A percentile compares a stretch with the other conserved stretches of the same genome.
Conservation (phyloP, 331 rosid genomes). For the Pyrus hybrid region DNA sequence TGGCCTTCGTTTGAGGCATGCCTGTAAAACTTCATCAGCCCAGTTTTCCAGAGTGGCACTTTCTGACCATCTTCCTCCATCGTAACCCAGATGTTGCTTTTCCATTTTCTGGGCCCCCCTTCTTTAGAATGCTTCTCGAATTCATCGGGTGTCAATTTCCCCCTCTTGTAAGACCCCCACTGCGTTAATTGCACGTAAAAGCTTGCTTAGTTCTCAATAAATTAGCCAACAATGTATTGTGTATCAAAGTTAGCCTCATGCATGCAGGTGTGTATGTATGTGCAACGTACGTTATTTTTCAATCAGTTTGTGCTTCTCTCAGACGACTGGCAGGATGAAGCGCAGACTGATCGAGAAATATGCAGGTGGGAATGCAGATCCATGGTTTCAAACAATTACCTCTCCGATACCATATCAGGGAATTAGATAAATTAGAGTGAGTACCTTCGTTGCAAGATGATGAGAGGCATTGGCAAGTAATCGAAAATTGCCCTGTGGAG, state of each 20-base stretch:
- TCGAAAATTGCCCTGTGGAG: conserved; percentile 20
- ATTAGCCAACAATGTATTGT: neutral
- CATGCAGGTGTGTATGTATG: neutral
- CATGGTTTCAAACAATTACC: neutral
- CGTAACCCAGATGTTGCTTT: conserved; percentile 30
- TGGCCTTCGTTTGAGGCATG: conserved; percentile 20
- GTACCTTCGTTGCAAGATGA: conserved; percentile 17
- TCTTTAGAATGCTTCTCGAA: conserved; percentile 42
- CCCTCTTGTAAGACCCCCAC: neutral
- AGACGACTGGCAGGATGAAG: too few relatives aligned
- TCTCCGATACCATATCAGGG: neutral
- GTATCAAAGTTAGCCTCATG: neutral
- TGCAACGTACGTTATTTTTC: too few relatives aligned
- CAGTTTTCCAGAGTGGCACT: conserved; percentile 19
- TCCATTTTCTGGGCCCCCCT: conserved; percentile 20
- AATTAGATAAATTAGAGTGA: neutral
- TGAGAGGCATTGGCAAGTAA: conserved; percentile 21
- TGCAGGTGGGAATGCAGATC: too few relatives aligned
- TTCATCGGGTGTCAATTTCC: conserved; percentile 19
- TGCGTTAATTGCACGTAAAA: neutral
- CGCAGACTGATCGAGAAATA: too few relatives aligned
- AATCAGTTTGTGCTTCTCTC: too few relatives aligned
- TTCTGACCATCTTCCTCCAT: neutral
- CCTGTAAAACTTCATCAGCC: conserved; percentile 30
- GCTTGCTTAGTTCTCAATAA: neutral